phyloP scores from a whole-genome alignment of 2,329 filamentous ascomycete species.

The Ceratocystis albifundus region DNA sequence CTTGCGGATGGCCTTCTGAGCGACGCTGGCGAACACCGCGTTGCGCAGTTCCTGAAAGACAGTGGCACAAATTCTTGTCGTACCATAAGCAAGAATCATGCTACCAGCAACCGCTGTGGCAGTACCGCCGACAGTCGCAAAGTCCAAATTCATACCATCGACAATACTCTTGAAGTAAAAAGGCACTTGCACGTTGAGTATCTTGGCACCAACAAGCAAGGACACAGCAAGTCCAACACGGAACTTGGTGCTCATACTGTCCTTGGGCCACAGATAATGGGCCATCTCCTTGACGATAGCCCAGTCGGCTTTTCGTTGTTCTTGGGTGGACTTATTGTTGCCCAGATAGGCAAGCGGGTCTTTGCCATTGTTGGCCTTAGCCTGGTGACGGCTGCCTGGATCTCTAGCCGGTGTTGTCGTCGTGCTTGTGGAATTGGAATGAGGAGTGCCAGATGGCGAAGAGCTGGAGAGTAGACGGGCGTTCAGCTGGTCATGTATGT shows the following conservation, averaged over 20 bases:
- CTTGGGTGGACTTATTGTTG: constrained; percentile 52
- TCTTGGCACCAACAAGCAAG: constrained; percentile 78
- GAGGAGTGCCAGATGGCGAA: not conserved
- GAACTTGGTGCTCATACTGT: constrained; percentile 58
- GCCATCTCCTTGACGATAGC: constrained; percentile 98
- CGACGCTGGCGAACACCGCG: constrained; percentile 90
- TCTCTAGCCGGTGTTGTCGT: not conserved
- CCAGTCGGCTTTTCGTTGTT: constrained; percentile 95
- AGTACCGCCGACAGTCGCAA: constrained; percentile 74
- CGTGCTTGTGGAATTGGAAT: not conserved
- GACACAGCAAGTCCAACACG: constrained; percentile 76
- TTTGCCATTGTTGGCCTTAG: constrained; percentile 22
- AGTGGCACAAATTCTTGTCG: constrained; percentile 75
- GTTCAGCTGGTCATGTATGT: constrained; percentile 19
- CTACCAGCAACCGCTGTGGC: constrained; percentile 79
- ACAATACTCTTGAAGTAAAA: constrained; percentile 99
- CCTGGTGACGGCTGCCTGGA: constrained; percentile 8
- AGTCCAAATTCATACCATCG: constrained; percentile 94
- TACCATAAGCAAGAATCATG: constrained; percentile 88
- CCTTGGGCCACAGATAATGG: constrained; percentile 89
- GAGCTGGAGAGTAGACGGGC: constrained; percentile 16
- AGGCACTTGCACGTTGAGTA: constrained; percentile 92
- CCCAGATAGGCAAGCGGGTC: constrained; percentile 54
- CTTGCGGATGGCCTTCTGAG: constrained; percentile 86
- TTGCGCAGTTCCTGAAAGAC: constrained; percentile 90